Conservation (phyloP, 176 grass and related monocot genomes). For the Panicum miliaceum region DNA sequence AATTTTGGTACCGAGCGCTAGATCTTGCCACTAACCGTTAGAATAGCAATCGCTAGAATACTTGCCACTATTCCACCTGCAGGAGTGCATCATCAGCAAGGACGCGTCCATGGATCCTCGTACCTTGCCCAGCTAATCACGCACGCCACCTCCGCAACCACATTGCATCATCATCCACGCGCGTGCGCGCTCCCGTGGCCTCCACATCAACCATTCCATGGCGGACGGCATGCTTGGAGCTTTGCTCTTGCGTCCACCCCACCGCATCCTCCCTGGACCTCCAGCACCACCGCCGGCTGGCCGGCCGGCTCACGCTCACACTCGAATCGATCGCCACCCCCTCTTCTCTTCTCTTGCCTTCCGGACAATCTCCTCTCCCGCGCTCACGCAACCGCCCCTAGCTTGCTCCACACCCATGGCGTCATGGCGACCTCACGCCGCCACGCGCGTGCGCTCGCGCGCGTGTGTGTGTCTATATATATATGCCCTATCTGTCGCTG, state of each 20-base stretch:
- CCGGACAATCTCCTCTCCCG: conserved; percentile 51
- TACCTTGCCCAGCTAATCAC: no score
- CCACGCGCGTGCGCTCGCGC: background rate
- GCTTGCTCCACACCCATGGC: background rate
- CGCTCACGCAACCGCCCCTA: conserved; percentile 45
- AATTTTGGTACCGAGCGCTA: no score
- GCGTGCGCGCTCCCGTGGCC: background rate
- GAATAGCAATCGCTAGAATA: no score
- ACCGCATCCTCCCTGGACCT: conserved; percentile 22
- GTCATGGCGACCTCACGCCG: conserved; percentile 32
- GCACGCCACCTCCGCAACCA: no score
- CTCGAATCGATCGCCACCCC: background rate
- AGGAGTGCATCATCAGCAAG: no score
- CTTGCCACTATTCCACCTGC: no score
- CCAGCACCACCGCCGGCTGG: background rate
- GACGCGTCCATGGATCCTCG: no score
- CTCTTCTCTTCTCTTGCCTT: conserved; percentile 63
- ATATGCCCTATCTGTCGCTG: background rate
- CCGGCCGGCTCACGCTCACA: background rate
- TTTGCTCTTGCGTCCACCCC: conserved; percentile 55
- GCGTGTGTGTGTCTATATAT: no score
- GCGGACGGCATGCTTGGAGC: background rate
- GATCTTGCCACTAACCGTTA: no score
- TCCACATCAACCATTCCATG: background rate
- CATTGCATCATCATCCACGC: background rate